Percentiles rank a stretch among this genome's conserved stretches.
These are phyloP conservation scores for Sonneratia caseolaris DNA, from an alignment of 345 rosid species.

Conservation along the genomic window DNA sequence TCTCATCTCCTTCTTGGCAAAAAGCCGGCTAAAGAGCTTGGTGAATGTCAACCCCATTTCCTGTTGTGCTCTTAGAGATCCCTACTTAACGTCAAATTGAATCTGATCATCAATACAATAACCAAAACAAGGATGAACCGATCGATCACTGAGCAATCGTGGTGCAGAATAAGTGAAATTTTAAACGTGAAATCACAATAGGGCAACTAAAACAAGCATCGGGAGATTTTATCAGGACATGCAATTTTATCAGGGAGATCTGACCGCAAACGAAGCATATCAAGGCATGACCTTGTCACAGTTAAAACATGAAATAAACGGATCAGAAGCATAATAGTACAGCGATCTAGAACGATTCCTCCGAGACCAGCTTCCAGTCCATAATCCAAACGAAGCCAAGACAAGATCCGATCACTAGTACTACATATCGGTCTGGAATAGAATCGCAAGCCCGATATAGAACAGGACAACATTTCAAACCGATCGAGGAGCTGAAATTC, in stretches of 20 bases:
- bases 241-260: not conserved
- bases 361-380: not conserved
- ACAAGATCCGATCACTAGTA: not conserved
- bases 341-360: not conserved
- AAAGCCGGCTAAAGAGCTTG: slow-evolving; percentile 12
- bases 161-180: not conserved
- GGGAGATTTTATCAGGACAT: not conserved
- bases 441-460: not conserved
- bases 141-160: not conserved
- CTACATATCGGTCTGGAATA: not conserved
- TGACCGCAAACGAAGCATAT: not conserved
- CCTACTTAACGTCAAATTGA: not conserved
- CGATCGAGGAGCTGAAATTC: slow-evolving; percentile 1
- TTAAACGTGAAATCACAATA: too few species aligned
- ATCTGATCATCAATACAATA: not conserved
- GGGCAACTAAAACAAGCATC: not conserved
- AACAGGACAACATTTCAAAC: not conserved
- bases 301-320: not conserved
- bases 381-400: not conserved
- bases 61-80: not conserved
- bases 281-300: too few species aligned
- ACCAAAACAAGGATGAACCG: not conserved
- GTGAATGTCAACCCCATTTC: slow-evolving; percentile 13
- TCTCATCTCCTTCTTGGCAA: slow-evolving; percentile 14
- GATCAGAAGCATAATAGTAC: not conserved